phyloP scores from a whole-genome alignment of 495 filamentous ascomycete species.

The Chaetomium tenue region DNA sequence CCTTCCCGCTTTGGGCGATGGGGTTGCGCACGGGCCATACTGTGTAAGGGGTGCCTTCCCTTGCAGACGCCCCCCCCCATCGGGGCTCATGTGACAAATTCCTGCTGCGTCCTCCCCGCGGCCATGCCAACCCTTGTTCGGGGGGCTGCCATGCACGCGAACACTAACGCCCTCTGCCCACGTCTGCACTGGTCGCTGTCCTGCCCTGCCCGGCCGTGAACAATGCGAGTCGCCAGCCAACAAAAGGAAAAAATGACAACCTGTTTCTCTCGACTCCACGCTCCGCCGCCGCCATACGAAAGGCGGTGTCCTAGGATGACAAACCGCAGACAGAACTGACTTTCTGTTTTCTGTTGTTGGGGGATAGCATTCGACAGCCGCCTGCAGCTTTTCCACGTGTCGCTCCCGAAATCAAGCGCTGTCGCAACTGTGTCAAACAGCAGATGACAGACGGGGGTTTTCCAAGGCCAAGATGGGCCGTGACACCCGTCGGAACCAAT shows the following conservation, averaged over 20 bases:
- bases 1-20: slow-evolving; percentile 13
- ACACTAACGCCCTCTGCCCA: not conserved
- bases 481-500: not conserved
- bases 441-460: not conserved
- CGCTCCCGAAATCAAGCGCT: too few species aligned
- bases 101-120: slow-evolving; percentile 17
- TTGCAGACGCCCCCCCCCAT: not conserved
- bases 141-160: too few species aligned
- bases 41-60: not conserved
- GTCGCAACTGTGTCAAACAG: not conserved
- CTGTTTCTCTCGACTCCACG: not conserved
- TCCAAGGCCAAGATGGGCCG: not conserved
- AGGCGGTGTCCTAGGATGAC: not conserved
- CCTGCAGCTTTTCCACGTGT: slow-evolving; percentile 7
- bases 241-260: not conserved
- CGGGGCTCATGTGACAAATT: slow-evolving; percentile 11
- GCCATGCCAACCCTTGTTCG: not conserved
- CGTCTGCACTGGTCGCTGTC: slow-evolving; percentile 1
- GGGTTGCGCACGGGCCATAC: slow-evolving; percentile 9
- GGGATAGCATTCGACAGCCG: not conserved
- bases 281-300: slow-evolving; percentile 3
- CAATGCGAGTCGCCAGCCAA: not conserved
- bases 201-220: not conserved
- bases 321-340: too few species aligned
- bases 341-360: not conserved